Evolutionary conservation across 2,329 filamentous ascomycete species (phyloP).

Genomic region (Capronia epimyces): DNA sequence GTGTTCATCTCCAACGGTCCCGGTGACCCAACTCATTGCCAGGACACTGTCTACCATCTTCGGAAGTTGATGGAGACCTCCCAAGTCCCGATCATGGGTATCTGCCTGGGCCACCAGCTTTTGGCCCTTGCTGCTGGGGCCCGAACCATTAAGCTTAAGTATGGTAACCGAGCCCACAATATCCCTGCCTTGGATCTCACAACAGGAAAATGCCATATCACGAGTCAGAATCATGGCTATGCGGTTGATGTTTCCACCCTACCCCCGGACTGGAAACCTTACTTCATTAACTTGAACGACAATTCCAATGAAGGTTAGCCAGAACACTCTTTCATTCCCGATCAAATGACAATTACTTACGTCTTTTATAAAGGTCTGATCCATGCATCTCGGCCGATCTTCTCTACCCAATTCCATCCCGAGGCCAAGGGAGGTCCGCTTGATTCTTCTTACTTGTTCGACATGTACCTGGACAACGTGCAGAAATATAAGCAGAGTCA

Average conservation of each 20-base stretch:
- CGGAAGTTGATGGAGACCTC: conserved; percentile 85
- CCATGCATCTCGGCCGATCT: conserved; percentile 92
- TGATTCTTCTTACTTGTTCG: conserved; percentile 93
- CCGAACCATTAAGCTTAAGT: conserved; percentile 94
- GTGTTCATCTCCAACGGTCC: conserved; percentile 99
- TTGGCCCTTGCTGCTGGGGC: conserved; percentile 84
- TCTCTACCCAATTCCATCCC: conserved; percentile 97
- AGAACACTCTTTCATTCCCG: not conserved
- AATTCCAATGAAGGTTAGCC: conserved; percentile 79
- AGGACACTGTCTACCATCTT: conserved; percentile 88
- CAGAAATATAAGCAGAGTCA: conserved; percentile 82
- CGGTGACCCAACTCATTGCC: conserved; percentile 95
- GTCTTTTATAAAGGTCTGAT: conserved; percentile 60
- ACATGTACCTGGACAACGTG: conserved; percentile 90
- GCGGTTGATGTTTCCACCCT: conserved; percentile 83
- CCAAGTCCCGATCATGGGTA: conserved; percentile 90
- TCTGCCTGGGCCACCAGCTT: conserved; percentile 95
- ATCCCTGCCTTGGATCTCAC: conserved; percentile 92
- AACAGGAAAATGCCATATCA: conserved; percentile 97
- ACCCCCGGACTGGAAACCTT: conserved; percentile 85
- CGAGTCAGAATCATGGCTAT: conserved; percentile 96
- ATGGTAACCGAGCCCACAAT: conserved; percentile 98
- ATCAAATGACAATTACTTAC: conserved; percentile 10
- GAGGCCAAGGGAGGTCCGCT: conserved; percentile 96
- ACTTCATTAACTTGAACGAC: conserved; percentile 97